Evolutionary conservation across 192 early-diverging fungal genomes (phyloP), one percentile per base, ranked within the genome.

Genomic region (Umbelopsis ramanniana): DNA sequence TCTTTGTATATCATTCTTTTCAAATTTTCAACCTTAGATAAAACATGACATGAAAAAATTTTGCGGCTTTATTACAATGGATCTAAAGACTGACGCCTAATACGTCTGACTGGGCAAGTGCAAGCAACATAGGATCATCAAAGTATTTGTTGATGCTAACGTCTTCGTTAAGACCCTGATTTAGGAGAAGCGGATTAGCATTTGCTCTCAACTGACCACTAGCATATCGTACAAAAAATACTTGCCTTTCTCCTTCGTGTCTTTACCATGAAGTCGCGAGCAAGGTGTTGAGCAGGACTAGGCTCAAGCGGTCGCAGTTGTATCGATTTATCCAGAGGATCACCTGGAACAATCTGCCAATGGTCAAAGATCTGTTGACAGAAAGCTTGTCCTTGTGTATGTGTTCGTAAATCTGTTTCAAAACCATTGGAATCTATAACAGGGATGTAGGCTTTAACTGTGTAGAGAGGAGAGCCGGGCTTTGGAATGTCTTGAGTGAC

Each of bases 241-340:
- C 72, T 52, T 71, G 74, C 90, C 85, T 98, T 98, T 68, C 98
- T 82, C 77, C 98, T 90, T 71, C 98, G 79, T 14, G 98, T 99
- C 85, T 99, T 99, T 76, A 98, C 88, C 95, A 99, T 96, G 85
- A 98, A 99, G 76, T 99, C 98, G 68, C 98, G 81, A 8, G 98
- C 98, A 53, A 99, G 79, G 72, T 95, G 93, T 76, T 92, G 91
- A 6, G 88, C 89, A 40, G 90, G 87, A 69, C 90, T 91, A n/a
- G 94, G 92, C 74, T 99, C 98, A 54, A 99, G 78, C 23, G 98
- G 96, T 50, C 90, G 72, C 72, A 99, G 79, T 35, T 94, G 92
- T 73, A 94, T 93, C 6, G 80, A 83, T 71, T 93, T 92, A 79
- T 98, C 96, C 46, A 99, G 82, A 37, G 97, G 97, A 75, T 99